phyloP scores from a whole-genome alignment of 768 basidiomycete species.

The Hygrophorus pudorinus region DNA sequence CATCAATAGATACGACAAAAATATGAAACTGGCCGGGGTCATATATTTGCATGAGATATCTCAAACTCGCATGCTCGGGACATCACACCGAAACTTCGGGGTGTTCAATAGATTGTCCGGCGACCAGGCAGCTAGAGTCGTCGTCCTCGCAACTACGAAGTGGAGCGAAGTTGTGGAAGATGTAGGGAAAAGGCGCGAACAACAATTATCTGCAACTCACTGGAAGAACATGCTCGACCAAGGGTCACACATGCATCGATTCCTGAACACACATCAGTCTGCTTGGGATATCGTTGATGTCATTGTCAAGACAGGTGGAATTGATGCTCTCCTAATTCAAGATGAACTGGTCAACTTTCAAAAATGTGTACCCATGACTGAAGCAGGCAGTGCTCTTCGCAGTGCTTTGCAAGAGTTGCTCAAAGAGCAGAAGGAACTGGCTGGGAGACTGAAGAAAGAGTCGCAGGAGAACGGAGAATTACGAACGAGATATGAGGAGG shows the following conservation, averaged over 20 bases:
- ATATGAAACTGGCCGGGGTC: conserved; percentile 19
- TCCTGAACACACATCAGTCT: conserved; percentile 2
- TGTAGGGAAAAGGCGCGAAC: conserved; percentile 4
- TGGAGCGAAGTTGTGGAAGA: conserved; percentile 27
- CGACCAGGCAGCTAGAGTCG: conserved; percentile 30
- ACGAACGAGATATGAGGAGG: conserved; percentile 10
- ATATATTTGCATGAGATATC: conserved; percentile 22
- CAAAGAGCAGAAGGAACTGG: conserved; percentile 16
- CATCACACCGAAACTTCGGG: conserved; percentile 33
- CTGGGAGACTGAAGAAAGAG: conserved; percentile 11
- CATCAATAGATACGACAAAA: conserved; percentile 16
- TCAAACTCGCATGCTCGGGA: conserved; percentile 31
- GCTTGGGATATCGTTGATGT: conserved; percentile 6
- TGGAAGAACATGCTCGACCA: conserved; percentile 7
- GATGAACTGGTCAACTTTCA: no score
- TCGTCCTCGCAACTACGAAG: conserved; percentile 40
- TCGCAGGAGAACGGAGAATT: conserved; percentile 9
- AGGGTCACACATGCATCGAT: conserved; percentile 1
- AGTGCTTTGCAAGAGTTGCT: conserved; percentile 17
- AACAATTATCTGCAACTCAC: conserved; percentile 2
- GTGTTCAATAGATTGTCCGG: conserved; percentile 42
- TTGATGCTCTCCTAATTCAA: no score
- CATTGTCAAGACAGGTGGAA: no score
- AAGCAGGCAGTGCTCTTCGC: conserved; percentile 19
- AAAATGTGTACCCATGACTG: no score